A percentile compares a stretch with the other conserved stretches of the same genome.
Conservation (phyloP, 352 stramenopile species). For the Globisporangium alternatum region DNA sequence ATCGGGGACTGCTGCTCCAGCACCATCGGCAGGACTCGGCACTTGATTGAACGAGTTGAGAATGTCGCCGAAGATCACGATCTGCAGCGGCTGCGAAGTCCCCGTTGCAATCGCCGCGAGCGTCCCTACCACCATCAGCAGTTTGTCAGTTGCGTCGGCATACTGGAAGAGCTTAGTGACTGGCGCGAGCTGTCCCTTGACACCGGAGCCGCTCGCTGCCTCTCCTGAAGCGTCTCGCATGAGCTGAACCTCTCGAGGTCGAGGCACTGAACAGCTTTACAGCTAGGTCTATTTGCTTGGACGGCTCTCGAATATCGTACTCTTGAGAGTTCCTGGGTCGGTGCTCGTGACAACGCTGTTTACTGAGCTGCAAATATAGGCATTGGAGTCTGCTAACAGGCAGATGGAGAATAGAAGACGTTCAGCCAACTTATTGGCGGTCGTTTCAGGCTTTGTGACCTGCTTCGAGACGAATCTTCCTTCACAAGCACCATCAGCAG, state of each 20-base stretch:
- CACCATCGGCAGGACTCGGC: not conserved
- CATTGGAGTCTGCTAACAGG: not conserved
- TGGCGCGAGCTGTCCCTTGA: not conserved
- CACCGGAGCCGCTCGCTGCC: not conserved
- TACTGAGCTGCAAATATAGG: not conserved
- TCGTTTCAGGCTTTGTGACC: not conserved
- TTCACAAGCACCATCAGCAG: too few relatives aligned
- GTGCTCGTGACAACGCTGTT: not conserved
- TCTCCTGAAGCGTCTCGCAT: not conserved
- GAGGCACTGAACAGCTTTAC: too few relatives aligned
- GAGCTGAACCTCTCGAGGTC: too few relatives aligned
- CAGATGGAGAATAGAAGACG: not conserved
- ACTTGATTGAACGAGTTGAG: conserved; percentile 9
- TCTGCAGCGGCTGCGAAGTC: conserved; percentile 5
- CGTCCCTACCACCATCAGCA: conserved; percentile 2
- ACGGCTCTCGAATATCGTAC: too few relatives aligned
- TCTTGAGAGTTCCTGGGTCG: too few relatives aligned
- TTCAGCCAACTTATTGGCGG: not conserved
- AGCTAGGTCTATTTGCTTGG: too few relatives aligned
- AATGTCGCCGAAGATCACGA: conserved; percentile 4
- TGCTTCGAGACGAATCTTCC: not conserved
- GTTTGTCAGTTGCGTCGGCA: conserved; percentile 4
- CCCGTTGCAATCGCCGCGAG: not conserved
- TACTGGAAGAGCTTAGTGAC: conserved; percentile 9
- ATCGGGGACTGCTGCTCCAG: not conserved